These are phyloP conservation scores for Epichloe brachyelytri DNA, from an alignment of 2,329 filamentous ascomycete species.

Conservation along the genomic window DNA sequence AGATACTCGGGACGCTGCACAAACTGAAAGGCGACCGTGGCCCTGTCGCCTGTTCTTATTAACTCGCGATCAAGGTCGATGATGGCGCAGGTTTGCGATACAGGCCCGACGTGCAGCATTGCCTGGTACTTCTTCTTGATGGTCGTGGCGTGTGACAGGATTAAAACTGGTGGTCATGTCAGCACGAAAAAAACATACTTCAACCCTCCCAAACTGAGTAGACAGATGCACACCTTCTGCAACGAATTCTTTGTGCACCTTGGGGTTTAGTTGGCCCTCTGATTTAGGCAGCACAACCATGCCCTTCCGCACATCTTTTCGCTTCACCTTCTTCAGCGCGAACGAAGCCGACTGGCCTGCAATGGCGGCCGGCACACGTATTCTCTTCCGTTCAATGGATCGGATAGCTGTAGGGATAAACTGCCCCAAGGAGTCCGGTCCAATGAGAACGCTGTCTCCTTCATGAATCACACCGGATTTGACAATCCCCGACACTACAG, in stretches of 20 bases:
- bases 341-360: constrained; percentile 91
- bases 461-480: constrained; percentile 79
- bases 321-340: constrained; percentile 71
- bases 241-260: constrained; percentile 63
- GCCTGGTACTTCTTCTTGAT: constrained; percentile 96
- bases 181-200: not conserved
- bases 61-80: constrained; percentile 95
- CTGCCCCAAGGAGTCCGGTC: constrained; percentile 80
- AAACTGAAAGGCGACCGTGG: constrained; percentile 86
- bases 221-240: constrained; percentile 48
- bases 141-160: constrained; percentile 89
- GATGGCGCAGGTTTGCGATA: constrained; percentile 91
- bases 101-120: constrained; percentile 92
- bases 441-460: constrained; percentile 80
- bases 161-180: constrained; percentile 49
- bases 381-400: constrained; percentile 89
- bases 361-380: constrained; percentile 72
- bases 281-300: constrained; percentile 90
- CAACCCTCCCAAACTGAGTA: not conserved
- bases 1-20: constrained; percentile 90
- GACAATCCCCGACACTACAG: constrained; percentile 88
- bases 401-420: constrained; percentile 80
- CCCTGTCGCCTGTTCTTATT: constrained; percentile 89
- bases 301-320: constrained; percentile 90
- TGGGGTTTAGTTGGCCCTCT: constrained; percentile 56